Base-by-base conservation (phyloP, 2,329 filamentous ascomycete species). In the Geoglossum cookeanum region DNA sequence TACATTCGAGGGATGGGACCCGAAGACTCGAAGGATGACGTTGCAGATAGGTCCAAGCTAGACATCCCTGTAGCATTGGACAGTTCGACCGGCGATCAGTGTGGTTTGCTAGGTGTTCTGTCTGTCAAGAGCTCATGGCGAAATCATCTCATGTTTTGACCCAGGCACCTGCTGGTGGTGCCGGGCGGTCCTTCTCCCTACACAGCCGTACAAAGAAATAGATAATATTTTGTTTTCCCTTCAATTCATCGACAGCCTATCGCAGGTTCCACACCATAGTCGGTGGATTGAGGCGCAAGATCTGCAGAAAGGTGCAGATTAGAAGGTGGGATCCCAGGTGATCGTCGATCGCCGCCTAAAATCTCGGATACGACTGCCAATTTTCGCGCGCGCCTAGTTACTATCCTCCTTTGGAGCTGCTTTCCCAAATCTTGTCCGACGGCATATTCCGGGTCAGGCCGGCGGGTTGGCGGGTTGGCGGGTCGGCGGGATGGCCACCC, bases 1-100 rank as follows among this genome's bases (percentile, higher is more conserved):
- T 60, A 79, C 71, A 63, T 72, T 94, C 57, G 71, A 72, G 64
- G 71, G 80, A 22, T 73, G 68, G 59, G 74, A 77, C 56, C 71
- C 71, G 62, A 72, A 75, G 60, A 39, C 45, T 2, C 13, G 44
- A 30, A 47, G 45, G 45, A 30, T 47, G 13, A 47, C 33, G 44
- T 29, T 57, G 15, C 42, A 57, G 55, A 57, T 57, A 48, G 33
- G 13, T 32, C n/a, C 39, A 27, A 22, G 42, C n/a, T 56, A 35
- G 22, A 30, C 32, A 29, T 35, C 49, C 27, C 11, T 3, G 29
- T 37, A 29, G 15, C 15, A 33, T 1, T 37, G 15, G 49, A 35
- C 22, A 29, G 49, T 32, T 53, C 29, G 48, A 22, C 49, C 11
- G 49, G 22, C 30, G 42, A 45, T 45, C 42, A 45, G 42, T 9